A percentile compares a stretch with the other conserved stretches of the same genome.
These are phyloP conservation scores for Hypoxylon lienhwacheense DNA, from an alignment of 495 filamentous ascomycete species.

Conservation along the genomic window DNA sequence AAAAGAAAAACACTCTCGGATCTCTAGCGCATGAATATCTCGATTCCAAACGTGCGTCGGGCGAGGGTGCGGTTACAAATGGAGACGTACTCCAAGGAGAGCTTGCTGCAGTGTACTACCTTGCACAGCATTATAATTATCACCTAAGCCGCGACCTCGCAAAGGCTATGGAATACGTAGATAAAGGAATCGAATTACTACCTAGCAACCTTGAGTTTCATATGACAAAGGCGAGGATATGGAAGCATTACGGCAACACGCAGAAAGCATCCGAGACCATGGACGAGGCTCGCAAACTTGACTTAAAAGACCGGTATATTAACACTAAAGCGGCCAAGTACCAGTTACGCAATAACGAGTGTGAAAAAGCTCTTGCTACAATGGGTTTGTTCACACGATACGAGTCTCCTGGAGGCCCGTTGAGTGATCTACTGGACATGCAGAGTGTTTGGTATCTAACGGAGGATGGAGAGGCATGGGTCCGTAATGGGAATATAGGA, in stretches of 20 bases:
- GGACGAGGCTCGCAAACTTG: constrained; percentile 81
- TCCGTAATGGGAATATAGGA: constrained; percentile 77
- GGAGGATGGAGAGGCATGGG: constrained; percentile 89
- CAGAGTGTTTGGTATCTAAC: constrained; percentile 97
- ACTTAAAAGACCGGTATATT: constrained; percentile 91
- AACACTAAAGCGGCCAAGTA: constrained; percentile 99
- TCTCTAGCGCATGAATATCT: constrained; percentile 78
- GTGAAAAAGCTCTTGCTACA: constrained; percentile 77
- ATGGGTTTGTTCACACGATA: constrained; percentile 92
- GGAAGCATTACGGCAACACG: constrained; percentile 84
- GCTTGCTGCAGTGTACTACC: constrained; percentile 81
- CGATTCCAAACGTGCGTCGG: constrained; percentile 53
- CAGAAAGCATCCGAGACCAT: constrained; percentile 83
- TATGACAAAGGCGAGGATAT: constrained; percentile 93
- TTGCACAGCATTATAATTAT: constrained; percentile 97
- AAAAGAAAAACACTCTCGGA: constrained; percentile 75
- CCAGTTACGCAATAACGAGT: constrained; percentile 88
- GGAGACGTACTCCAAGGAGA: constrained; percentile 66
- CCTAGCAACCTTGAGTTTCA: constrained; percentile 86
- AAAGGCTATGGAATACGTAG: constrained; percentile 79
- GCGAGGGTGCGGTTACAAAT: constrained; percentile 47
- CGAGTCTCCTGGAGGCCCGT: constrained; percentile 81
- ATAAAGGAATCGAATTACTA: constrained; percentile 76
- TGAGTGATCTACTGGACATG: constrained; percentile 95
- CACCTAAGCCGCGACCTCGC: constrained; percentile 77